Conservation (phyloP, 1,284 basidiomycete species). For the Neolentinus lepideus region DNA sequence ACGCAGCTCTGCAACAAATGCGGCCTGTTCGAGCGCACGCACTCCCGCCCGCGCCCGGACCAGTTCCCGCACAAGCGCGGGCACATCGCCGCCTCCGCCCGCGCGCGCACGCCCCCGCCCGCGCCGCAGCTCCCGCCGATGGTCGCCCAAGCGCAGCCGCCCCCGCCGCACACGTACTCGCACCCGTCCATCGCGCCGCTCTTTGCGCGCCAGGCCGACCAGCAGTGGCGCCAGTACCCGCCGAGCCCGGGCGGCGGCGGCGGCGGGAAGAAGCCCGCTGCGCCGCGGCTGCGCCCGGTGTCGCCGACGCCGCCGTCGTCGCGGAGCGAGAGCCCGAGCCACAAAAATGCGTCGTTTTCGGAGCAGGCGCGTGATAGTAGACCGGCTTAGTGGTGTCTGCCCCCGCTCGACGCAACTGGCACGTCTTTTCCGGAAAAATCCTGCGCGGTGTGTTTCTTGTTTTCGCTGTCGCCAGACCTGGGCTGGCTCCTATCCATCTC, state of each 20-base stretch:
- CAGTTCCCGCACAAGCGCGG: conserved; percentile 77
- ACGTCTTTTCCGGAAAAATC: no score
- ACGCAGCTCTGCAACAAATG: conserved; percentile 80
- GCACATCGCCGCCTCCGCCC: conserved; percentile 40
- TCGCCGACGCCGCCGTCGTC: conserved; percentile 1
- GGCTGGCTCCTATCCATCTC: no score
- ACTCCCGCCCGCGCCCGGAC: conserved; percentile 70
- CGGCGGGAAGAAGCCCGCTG: no score
- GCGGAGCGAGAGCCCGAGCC: not conserved
- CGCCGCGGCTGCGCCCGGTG: not conserved
- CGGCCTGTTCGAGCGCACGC: conserved; percentile 76
- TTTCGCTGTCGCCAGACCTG: no score
- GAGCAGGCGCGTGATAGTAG: not conserved
- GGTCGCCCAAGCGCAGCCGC: conserved; percentile 3
- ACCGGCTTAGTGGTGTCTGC: not conserved
- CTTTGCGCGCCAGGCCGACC: conserved; percentile 17
- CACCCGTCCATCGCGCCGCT: conserved; percentile 44
- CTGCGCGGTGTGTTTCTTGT: no score
- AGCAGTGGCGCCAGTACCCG: conserved; percentile 5
- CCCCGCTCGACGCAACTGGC: no score
- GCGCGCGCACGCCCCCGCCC: conserved; percentile 26
- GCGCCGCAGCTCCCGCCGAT: conserved; percentile 10
- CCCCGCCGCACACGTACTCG: conserved; percentile 36
- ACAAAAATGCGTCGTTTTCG: not conserved
- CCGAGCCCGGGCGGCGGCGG: not conserved